These are phyloP conservation scores for Phlegmacium glaucopus DNA, from an alignment of 768 basidiomycete genomes.

Conservation along the genomic window DNA sequence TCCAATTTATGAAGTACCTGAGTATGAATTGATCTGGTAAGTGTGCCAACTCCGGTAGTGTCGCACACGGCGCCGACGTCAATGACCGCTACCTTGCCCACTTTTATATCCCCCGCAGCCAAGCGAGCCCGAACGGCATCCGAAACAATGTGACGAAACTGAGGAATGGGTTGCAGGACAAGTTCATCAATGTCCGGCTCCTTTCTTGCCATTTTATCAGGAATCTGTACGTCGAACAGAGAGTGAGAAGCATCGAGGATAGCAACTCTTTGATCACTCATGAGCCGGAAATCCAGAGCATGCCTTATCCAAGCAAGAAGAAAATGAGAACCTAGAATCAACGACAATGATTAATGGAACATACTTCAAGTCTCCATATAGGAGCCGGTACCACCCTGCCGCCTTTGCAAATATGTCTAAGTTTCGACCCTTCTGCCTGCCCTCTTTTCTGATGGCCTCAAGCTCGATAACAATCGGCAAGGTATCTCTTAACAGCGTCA, in stretches of 20 bases:
- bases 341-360: constrained; percentile 8
- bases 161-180: constrained; percentile 58
- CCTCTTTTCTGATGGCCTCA: constrained; percentile 46
- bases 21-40: constrained; percentile 49
- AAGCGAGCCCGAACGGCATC: constrained; percentile 45
- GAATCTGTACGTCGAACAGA: constrained; percentile 34
- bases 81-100: constrained; percentile 49
- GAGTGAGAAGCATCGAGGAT: constrained; percentile 75
- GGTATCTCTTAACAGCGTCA: constrained; percentile 69
- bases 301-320: constrained; percentile 40
- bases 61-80: constrained; percentile 66
- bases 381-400: constrained; percentile 76
- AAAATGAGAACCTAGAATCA: neutral
- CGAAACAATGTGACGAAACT: constrained; percentile 47
- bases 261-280: constrained; percentile 60
- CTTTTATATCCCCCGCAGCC: constrained; percentile 23
- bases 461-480: constrained; percentile 74
- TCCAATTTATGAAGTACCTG: constrained; percentile 35
- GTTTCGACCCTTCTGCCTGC: constrained; percentile 27
- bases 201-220: constrained; percentile 2
- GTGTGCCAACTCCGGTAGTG: constrained; percentile 38
- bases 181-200: constrained; percentile 21
- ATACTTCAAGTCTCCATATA: constrained; percentile 68
- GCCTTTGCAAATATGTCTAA: constrained; percentile 77
- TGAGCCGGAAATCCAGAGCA: constrained; percentile 77